Evolutionary conservation across 2,329 filamentous ascomycete genomes (phyloP).

Genomic region (Sporothrix humicola): DNA sequence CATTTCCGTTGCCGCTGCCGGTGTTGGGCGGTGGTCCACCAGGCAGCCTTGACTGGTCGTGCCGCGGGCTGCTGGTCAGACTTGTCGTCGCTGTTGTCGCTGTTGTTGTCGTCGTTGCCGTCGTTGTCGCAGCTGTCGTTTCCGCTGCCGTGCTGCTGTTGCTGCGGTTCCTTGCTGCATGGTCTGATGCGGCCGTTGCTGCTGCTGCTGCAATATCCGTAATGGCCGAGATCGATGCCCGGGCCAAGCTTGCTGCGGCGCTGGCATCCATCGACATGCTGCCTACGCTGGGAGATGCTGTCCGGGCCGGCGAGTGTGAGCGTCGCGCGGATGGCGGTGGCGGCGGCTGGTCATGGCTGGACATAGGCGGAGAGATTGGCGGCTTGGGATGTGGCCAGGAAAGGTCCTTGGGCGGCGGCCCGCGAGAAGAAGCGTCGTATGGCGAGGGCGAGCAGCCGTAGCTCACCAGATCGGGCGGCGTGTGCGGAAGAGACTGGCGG

Average conservation of each 20-base stretch:
- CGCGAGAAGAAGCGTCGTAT: conserved; percentile 38
- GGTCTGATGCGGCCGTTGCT: background rate
- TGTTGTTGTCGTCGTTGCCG: background rate
- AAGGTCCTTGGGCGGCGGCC: conserved; percentile 48
- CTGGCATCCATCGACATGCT: conserved; percentile 51
- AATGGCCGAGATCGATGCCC: conserved; percentile 11
- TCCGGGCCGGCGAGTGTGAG: conserved; percentile 20
- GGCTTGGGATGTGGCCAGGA: conserved; percentile 51
- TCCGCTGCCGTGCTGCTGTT: background rate
- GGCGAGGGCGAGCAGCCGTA: conserved; percentile 51
- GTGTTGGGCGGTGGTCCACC: conserved; percentile 37
- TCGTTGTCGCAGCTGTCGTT: conserved; percentile 25
- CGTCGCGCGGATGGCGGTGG: conserved; percentile 36
- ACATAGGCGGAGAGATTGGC: conserved; percentile 62
- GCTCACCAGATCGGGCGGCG: conserved; percentile 61
- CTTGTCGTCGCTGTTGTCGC: conserved; percentile 13
- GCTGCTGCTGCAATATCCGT: background rate
- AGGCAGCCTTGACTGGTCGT: conserved; percentile 37
- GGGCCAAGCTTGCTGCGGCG: conserved; percentile 11
- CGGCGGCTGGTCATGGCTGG: conserved; percentile 58
- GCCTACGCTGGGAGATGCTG: conserved; percentile 44
- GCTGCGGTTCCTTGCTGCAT: background rate
- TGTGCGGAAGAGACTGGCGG: conserved; percentile 58
- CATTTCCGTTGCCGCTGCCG: no score
- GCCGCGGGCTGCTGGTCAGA: conserved; percentile 10